Evolutionary conservation across 2,329 filamentous ascomycete genomes (phyloP), one percentile per base, ranked within the genome.

Genomic region (Microsporum canis): DNA sequence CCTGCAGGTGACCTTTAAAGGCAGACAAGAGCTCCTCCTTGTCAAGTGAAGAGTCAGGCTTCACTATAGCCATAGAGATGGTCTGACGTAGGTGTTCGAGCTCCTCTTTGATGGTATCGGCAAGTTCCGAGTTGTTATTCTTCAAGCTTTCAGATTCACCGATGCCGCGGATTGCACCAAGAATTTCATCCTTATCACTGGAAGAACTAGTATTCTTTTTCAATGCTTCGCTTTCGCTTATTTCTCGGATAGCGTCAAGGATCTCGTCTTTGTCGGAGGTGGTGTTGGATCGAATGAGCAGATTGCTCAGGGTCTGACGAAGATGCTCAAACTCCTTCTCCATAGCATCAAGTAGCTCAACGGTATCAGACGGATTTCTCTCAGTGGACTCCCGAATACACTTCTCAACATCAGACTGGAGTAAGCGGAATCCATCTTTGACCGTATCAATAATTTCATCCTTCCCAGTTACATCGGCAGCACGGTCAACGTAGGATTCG

Each of bases 241-340:
- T 73, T 27, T 82, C 81, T 58, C 82, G 79, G 47, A 86, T 80
- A 4, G 80, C 81, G 64, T 86, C 83, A 1, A 86, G 71, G 39
- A 87, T 78, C 64, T 86, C 83, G 59, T 82, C 82, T 67, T 85
- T 85, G 64, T 84, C 79, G 27, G 74, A 75, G 0, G 77, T 72
- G 33, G 38, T 29, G 57, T 80, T 75, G n/a, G 75, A 80, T 6
- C 84, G 84, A 5, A 88, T 78, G 65, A 89, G 79, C 0, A 85
- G 82, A 6, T 82, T 84, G 70, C 90, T 88, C 57, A 96, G 82
- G 0, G 88, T 83, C 17, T 91, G 87, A 31, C 89, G 86, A 5
- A 96, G 81, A 60, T 89, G 86, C 64, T 94, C 89, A 57, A 95
- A 88, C 69, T 95, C 89, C 45, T 85, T 84, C 70, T 88, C 88